phyloP scores from a whole-genome alignment of 345 rosid species.

The Heritiera littoralis region DNA sequence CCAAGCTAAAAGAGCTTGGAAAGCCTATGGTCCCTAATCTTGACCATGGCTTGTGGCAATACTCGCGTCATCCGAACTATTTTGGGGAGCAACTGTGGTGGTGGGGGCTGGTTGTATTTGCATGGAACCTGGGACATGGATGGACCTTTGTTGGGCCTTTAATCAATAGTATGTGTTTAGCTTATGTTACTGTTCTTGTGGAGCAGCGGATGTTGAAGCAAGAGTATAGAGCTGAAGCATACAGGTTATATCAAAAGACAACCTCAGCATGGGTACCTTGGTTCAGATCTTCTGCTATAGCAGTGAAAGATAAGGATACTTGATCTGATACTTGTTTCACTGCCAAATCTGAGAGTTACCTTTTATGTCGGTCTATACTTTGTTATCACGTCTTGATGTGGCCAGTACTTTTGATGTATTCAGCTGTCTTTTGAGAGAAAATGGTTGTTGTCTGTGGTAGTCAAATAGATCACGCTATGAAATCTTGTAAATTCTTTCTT shows the following conservation, averaged over 20 bases:
- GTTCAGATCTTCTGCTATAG: slow-evolving; percentile 56
- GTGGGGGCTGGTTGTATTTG: slow-evolving; percentile 88
- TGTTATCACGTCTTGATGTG: not conserved
- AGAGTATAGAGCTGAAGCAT: slow-evolving; percentile 80
- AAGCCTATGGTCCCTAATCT: slow-evolving; percentile 66
- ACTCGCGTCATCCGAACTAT: slow-evolving; percentile 94
- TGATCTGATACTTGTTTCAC: slow-evolving; percentile 31
- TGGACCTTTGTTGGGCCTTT: slow-evolving; percentile 73
- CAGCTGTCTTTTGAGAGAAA: slow-evolving; percentile 7
- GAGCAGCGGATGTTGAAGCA: slow-evolving; percentile 78
- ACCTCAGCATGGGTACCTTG: slow-evolving; percentile 95
- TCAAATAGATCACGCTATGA: not conserved
- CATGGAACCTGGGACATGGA: slow-evolving; percentile 84
- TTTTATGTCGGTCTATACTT: slow-evolving; percentile 9
- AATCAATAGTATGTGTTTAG: slow-evolving; percentile 72
- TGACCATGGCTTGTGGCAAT: slow-evolving; percentile 78
- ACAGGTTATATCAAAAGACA: slow-evolving; percentile 80
- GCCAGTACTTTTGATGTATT: slow-evolving; percentile 5
- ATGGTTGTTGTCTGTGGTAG: slow-evolving; percentile 1
- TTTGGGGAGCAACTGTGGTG: slow-evolving; percentile 97
- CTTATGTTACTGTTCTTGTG: slow-evolving; percentile 77
- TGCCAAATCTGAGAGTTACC: slow-evolving; percentile 6
- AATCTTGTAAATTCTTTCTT: slow-evolving; percentile 14
- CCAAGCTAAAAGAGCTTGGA: slow-evolving; percentile 68
- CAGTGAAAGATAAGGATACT: slow-evolving; percentile 51